Base-by-base conservation (phyloP, 768 basidiomycete species). In the Gelatoporia subvermispora region DNA sequence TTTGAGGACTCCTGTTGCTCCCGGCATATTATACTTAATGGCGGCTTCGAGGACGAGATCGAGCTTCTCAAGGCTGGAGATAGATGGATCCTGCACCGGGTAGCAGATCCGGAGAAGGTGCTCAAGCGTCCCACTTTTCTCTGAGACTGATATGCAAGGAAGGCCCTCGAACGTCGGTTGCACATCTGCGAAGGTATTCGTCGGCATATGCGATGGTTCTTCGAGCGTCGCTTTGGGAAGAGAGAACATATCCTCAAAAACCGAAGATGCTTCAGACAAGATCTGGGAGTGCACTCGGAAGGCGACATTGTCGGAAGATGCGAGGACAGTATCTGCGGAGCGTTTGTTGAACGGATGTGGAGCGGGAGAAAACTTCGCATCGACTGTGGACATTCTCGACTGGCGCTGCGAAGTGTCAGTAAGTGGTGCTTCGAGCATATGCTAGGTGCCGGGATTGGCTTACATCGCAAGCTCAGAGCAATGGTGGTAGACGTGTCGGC, bases 171-270 rank as follows among this genome's bases (percentile, higher is more conserved):
- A 20, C 35, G 41, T 25, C 34, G 17, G 16, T 24, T 48, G 16
- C 22, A 44, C 34, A 5, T 41, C 44, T 7, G 40, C 15, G 11
- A 5, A 13, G 7, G 28, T 31, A 31, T 13, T 13, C n/a, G n/a
- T n/a, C n/a, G n/a, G n/a, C n/a, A 36, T 36, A 36, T 36, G 11
- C n/a, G 10, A 10, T 10, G 10, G n/a, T 5, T 7, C 7, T 13
- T 31, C 13, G 28, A 13, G 5, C 13, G 35, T 20, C 1, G 77
- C 70, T 34, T 66, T 64, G 23, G 78, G 79, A 31, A 82, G 63
- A 8, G 71, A 68, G 54, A 83, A 77, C 66, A 79, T 72, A 51
- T 72, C 69, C 45, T 67, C 67, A 56, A 82, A 83, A 59, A 82
- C 75, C 4, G 79, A 70, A 13, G 80, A 83, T 1, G 79, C 73